Evolutionary conservation across 306 rosid species (phyloP).

Genomic region (Cicer bijugum): DNA sequence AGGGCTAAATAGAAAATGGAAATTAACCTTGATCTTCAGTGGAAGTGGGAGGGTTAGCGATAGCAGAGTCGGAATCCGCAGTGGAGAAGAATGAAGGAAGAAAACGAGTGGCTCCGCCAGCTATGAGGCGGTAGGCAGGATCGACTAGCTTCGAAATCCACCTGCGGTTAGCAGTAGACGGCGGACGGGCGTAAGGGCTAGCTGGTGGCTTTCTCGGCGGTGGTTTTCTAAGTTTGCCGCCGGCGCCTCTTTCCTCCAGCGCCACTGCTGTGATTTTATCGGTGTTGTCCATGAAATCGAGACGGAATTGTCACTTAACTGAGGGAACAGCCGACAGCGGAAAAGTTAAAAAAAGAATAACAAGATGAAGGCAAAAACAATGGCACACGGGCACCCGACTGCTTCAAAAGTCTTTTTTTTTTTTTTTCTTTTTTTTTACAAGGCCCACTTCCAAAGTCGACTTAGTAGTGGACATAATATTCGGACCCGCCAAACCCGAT

Average conservation of each 20-base stretch:
- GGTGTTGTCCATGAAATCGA: constrained; percentile 32
- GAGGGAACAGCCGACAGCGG: background rate
- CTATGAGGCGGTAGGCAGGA: constrained; percentile 75
- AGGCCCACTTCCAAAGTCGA: no score
- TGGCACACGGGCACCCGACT: background rate
- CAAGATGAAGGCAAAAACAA: background rate
- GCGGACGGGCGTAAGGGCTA: constrained; percentile 43
- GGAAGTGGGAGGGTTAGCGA: constrained; percentile 35
- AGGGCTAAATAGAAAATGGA: background rate
- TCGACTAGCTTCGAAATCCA: constrained; percentile 79
- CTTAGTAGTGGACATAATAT: no score
- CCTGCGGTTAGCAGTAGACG: constrained; percentile 44
- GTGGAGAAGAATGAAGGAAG: constrained; percentile 62
- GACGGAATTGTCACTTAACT: background rate
- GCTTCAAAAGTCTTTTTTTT: background rate
- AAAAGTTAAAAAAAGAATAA: background rate
- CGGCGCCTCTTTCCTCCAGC: constrained; percentile 44
- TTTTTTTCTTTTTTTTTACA: no score
- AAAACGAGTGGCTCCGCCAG: constrained; percentile 65
- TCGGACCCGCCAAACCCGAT: no score
- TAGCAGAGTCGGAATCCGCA: constrained; percentile 36
- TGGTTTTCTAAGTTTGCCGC: constrained; percentile 54
- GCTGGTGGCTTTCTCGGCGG: constrained; percentile 42
- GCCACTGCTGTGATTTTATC: constrained; percentile 9
- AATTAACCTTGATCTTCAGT: constrained; percentile 50